These are phyloP conservation scores for Cutaneotrichosporon sp. DNA, from an alignment of 1,284 basidiomycete genomes.

Conservation along the genomic window DNA sequence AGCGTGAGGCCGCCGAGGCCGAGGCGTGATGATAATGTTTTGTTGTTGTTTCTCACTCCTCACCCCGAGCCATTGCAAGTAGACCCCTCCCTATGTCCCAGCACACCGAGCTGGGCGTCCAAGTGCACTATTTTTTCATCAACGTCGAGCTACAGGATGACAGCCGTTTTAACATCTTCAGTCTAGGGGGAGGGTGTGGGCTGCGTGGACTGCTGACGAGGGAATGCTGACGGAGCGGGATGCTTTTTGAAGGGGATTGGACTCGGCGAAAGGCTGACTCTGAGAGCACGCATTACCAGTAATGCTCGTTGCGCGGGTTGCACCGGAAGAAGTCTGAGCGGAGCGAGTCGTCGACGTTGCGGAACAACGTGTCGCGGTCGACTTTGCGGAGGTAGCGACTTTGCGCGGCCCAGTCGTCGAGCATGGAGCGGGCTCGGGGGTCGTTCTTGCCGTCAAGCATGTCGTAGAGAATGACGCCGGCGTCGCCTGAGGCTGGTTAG, in stretches of 20 bases:
- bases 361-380: not conserved
- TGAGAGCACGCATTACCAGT: not conserved
- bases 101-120: not conserved
- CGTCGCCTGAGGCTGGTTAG: not conserved
- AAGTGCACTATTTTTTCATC: slow-evolving; percentile 4
- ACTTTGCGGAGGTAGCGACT: too few species aligned
- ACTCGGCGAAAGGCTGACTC: too few species aligned
- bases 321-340: slow-evolving; percentile 1
- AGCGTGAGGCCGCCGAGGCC: slow-evolving; percentile 30
- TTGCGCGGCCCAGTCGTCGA: too few species aligned
- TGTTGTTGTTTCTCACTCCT: too few species aligned
- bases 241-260: too few species aligned
- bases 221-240: too few species aligned
- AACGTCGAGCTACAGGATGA: not conserved
- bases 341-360: not conserved
- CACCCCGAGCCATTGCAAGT: not conserved
- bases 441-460: not conserved
- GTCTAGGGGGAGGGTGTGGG: too few species aligned
- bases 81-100: too few species aligned
- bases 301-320: not conserved
- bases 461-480: not conserved
- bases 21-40: not conserved
- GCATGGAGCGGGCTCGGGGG: not conserved
- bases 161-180: not conserved
- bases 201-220: too few species aligned